Evolutionary conservation across 805 yeast genomes (phyloP), one percentile per base, ranked within the genome.

Genomic region (Barnettozyma sucrosica): DNA sequence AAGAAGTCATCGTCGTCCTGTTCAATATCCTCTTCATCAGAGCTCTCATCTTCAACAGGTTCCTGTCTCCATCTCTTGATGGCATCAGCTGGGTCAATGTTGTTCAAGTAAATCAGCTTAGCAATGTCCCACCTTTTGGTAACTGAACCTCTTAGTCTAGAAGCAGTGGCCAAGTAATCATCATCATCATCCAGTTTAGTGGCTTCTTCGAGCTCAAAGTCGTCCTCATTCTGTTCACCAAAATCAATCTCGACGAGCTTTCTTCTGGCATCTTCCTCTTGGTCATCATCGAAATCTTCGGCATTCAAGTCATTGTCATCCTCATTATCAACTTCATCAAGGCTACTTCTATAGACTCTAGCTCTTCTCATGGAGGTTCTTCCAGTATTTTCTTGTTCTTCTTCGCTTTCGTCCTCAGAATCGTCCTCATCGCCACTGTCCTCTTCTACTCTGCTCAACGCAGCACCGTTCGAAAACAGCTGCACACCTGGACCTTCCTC

Each of bases 41-140:
- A 65, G 30, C 70, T 74, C 54, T 77, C 79, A 9, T 69, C 71
- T n/a, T 68, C 70, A 2, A 58, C 65, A 36, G 71, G 74, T 56
- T 78, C 80, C 28, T 76, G 72, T 54, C 66, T 79, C 95, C 95
- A 87, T 65, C 90, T 76, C 36, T 69, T 70, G 41, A 88, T 70
- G 30, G 77, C 93, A 53, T 85, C 93, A 1, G 68, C 71, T 0
- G 97, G 90, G 11, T 80, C 78, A 37, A 89, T 72, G 55, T 87
- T 84, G 48, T 83, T 81, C 78, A 85, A 74, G 64, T 93, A 92
- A 5, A 93, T 69, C 47, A 92, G 68, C 59, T 85, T 87, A 56
- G 83, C 81, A 51, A 92, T 79, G 64, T 92, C 87, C 90, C 95
- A 87, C 49, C 70, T 72, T 66, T 72, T 77, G 61, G 66, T 70